Evolutionary conservation across 2,329 filamentous ascomycete species (phyloP).

Genomic region (Penicillium psychrosexuale): DNA sequence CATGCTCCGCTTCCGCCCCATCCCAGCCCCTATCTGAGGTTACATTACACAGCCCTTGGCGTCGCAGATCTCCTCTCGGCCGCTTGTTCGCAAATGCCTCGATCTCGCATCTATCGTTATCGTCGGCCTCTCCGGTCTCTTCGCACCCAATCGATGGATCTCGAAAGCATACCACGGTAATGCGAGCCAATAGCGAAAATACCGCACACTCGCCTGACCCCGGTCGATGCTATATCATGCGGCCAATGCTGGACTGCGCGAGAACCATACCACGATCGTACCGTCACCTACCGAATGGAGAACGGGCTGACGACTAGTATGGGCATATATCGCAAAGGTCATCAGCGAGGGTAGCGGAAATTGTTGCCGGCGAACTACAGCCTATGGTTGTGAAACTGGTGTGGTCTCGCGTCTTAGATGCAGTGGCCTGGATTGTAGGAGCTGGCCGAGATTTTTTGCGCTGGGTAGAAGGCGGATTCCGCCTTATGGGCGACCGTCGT

Average conservation of each 20-base stretch:
- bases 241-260: not conserved
- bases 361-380: not conserved
- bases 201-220: too few relatives aligned
- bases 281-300: not conserved
- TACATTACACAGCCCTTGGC: too few relatives aligned
- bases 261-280: not conserved
- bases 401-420: not conserved
- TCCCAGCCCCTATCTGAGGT: too few relatives aligned
- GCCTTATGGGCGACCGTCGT: not conserved
- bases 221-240: too few relatives aligned
- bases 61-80: too few relatives aligned
- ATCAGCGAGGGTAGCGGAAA: not conserved
- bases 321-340: not conserved
- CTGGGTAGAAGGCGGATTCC: not conserved
- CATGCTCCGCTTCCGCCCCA: slow-evolving; percentile 4
- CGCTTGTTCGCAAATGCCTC: too few relatives aligned
- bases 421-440: not conserved
- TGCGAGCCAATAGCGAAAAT: too few relatives aligned
- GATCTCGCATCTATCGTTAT: too few relatives aligned
- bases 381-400: not conserved
- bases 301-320: not conserved
- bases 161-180: too few relatives aligned
- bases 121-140: too few relatives aligned
- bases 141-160: too few relatives aligned
- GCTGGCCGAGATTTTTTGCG: not conserved